Evolutionary conservation across 176 grass and related monocot genomes (phyloP).

Genomic region (Chrysopogon serrulatus): DNA sequence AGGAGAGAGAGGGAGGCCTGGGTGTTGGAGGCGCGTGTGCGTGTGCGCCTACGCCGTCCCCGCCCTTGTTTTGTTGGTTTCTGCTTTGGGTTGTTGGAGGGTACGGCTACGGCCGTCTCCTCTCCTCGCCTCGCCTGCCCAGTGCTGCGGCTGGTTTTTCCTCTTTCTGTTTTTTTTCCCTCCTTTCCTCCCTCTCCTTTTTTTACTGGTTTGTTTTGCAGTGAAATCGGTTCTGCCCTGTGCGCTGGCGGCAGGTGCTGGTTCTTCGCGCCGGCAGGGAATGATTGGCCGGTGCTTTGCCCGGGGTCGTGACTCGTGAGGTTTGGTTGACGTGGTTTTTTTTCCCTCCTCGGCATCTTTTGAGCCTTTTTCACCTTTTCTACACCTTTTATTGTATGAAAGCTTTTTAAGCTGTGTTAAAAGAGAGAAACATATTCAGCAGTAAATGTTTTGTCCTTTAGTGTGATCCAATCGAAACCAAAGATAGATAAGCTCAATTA

Average conservation of each 20-base stretch:
- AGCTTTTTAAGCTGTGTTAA: not conserved
- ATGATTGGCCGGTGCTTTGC: not conserved
- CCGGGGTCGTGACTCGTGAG: too few relatives aligned
- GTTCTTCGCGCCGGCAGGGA: not conserved
- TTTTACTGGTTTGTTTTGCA: not conserved
- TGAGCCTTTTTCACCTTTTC: not conserved
- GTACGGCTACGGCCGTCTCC: too few relatives aligned
- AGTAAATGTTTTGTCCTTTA: not conserved
- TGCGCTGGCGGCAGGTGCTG: not conserved
- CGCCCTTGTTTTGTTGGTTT: slow-evolving; percentile 20
- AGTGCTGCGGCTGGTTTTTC: not conserved
- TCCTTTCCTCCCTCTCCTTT: not conserved
- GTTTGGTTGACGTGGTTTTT: not conserved
- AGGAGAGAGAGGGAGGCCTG: not conserved
- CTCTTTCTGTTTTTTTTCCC: too few relatives aligned
- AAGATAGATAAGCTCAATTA: too few relatives aligned
- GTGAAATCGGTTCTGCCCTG: too few relatives aligned
- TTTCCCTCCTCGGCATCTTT: not conserved
- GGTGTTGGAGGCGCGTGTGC: not conserved
- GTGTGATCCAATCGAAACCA: too few relatives aligned
- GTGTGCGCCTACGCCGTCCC: not conserved
- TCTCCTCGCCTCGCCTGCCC: not conserved
- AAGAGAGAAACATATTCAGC: not conserved
- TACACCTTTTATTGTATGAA: not conserved
- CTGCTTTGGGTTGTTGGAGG: slow-evolving; percentile 34